Evolutionary conservation across 257 asterid genomes (phyloP).

Genomic region (Penstemon eatonii): DNA sequence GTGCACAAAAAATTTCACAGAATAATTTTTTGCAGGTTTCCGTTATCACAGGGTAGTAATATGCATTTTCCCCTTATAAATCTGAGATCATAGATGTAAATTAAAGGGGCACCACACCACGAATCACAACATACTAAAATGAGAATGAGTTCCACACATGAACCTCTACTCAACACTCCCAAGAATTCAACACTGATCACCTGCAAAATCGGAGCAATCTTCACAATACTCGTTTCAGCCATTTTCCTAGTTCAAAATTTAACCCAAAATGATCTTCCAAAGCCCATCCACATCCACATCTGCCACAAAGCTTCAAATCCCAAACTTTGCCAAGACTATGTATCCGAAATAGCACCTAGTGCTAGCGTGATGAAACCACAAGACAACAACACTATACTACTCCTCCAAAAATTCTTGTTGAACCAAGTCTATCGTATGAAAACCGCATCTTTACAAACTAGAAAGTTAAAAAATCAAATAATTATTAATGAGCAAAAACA

Average conservation of each 20-base stretch:
- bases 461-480: conserved; percentile 17
- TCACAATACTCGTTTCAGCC: conserved; percentile 25
- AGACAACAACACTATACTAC: conserved; percentile 15
- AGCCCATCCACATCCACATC: conserved; percentile 20
- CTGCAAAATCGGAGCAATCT: conserved; percentile 30
- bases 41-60: too few relatives aligned
- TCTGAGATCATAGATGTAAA: background rate
- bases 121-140: conserved; percentile 15
- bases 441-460: conserved; percentile 7
- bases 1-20: too few relatives aligned
- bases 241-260: conserved; percentile 30
- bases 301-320: conserved; percentile 41
- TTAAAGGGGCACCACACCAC: background rate
- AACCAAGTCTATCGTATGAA: conserved; percentile 32
- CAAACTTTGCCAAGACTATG: conserved; percentile 29
- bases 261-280: conserved; percentile 11
- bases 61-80: too few relatives aligned
- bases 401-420: conserved; percentile 33
- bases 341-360: conserved; percentile 26
- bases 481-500: conserved; percentile 26
- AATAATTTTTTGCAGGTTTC: too few relatives aligned
- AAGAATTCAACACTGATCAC: conserved; percentile 10
- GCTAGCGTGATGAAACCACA: conserved; percentile 8
- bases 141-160: conserved; percentile 38
- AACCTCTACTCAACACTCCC: conserved; percentile 33